Percentiles rank a stretch among this genome's conserved stretches.
Evolutionary conservation across 2,329 filamentous ascomycete genomes (phyloP).

Genomic region (Davidsoniella eucalypti): DNA sequence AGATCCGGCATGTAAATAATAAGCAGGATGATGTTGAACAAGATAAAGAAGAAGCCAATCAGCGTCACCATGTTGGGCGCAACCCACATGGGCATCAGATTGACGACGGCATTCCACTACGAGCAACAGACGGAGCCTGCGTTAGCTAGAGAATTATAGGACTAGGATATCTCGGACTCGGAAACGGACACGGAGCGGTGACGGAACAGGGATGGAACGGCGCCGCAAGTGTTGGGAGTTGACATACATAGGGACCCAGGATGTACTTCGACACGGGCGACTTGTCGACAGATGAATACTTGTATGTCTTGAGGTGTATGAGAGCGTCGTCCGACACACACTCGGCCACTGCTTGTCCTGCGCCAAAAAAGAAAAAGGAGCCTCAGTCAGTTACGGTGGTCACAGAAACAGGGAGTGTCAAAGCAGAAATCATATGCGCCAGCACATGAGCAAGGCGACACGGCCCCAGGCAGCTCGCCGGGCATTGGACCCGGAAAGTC

Average conservation of each 20-base stretch:
- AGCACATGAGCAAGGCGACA: not conserved
- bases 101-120: conserved; percentile 93
- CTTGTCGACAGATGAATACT: conserved; percentile 94
- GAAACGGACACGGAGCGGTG: not conserved
- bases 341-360: conserved; percentile 41
- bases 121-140: conserved; percentile 6
- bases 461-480: not conserved
- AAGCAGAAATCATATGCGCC: not conserved
- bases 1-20: conserved; percentile 77
- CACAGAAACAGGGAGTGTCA: not conserved
- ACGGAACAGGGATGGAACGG: not conserved
- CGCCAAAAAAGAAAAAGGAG: not conserved
- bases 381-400: not conserved
- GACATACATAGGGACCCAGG: conserved; percentile 78
- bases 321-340: conserved; percentile 82
- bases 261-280: conserved; percentile 88
- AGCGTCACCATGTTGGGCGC: conserved; percentile 97
- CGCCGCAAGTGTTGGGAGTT: not conserved
- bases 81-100: conserved; percentile 85
- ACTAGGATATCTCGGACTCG: too few relatives aligned
- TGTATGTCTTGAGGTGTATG: conserved; percentile 83
- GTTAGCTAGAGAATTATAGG: too few relatives aligned
- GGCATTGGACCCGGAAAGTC: too few relatives aligned
- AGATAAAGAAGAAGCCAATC: conserved; percentile 84
- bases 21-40: conserved; percentile 61